Evolutionary conservation across 768 basidiomycete species (phyloP).

Genomic region (Calocybe indica): DNA sequence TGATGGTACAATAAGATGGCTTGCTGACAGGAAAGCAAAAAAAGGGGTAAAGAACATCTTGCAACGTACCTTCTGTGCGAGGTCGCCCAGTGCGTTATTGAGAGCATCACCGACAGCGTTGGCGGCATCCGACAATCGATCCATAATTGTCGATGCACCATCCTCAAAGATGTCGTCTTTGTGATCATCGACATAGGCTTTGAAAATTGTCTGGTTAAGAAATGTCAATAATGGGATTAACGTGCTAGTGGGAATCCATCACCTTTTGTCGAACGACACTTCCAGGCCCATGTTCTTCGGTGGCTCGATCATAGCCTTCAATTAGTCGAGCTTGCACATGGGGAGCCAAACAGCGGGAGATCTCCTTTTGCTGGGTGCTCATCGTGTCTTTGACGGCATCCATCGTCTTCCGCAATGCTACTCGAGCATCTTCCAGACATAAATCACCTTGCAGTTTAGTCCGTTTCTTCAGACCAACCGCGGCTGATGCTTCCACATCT

Average conservation of each 20-base stretch:
- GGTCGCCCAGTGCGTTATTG: slow-evolving; percentile 35
- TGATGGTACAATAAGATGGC: slow-evolving; percentile 9
- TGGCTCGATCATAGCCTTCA: slow-evolving; percentile 47
- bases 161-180: slow-evolving; percentile 49
- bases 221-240: not conserved
- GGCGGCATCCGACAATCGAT: slow-evolving; percentile 38
- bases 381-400: slow-evolving; percentile 44
- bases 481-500: slow-evolving; percentile 46
- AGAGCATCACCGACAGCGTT: slow-evolving; percentile 45
- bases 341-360: slow-evolving; percentile 51
- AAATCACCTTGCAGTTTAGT: slow-evolving; percentile 43
- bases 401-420: slow-evolving; percentile 42
- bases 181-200: slow-evolving; percentile 30
- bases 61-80: slow-evolving; percentile 48
- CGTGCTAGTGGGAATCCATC: not conserved
- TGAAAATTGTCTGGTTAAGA: slow-evolving; percentile 39
- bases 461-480: slow-evolving; percentile 46
- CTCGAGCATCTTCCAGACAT: slow-evolving; percentile 44
- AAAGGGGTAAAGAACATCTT: slow-evolving; percentile 9
- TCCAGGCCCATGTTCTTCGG: slow-evolving; percentile 48
- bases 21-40: too few relatives aligned
- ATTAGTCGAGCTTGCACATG: slow-evolving; percentile 46
- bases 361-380: slow-evolving; percentile 50
- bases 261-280: slow-evolving; percentile 61
- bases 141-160: slow-evolving; percentile 45